Evolutionary conservation across 192 early-diverging fungal species (phyloP), one percentile per base, ranked within the genome.

Genomic region (Gonapodya prolifera): DNA sequence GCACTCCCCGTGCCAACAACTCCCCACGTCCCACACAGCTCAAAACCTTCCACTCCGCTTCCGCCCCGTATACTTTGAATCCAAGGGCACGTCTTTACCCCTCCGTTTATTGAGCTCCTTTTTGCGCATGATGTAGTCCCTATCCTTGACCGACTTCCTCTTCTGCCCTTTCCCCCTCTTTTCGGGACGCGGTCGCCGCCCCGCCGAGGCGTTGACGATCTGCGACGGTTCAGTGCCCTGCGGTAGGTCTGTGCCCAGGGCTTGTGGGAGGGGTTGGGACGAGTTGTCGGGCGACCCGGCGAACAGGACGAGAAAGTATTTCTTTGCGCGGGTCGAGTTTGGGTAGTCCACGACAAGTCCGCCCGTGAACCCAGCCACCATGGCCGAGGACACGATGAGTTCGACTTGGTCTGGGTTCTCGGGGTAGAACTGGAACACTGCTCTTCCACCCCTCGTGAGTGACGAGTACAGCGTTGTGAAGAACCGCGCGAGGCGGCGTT

Each of bases 341-440:
- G 97, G 97, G 80, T 94, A 98, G 82, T 99, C 96, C 2, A 97
- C 90, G 0, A 99, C 90, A 18, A 99, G 80, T 78, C 97, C 97
- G 70, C 96, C 96, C 30, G 95, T 94, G 79, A 99, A 99, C 34
- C 97, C 97, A 81, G 93, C 93, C 76, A 91, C 89, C 83, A 95
- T 94, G 13, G 97, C 94, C 2, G 84, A 84, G 61, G 89, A 86
- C 81, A 95, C 91, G 76, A 99, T 94, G 86, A 98, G 86, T 79
- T 99, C 92, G 35, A 96, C 89, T 83, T 99, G 97, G 73, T 91
- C 85, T 77, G 95, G 92, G 83, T 97, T 96, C 82, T 97, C 96
- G 0, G 97, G 96, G 81, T 99, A 98, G 78, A 99, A 97, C 85
- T 99, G 97, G 85, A 98, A 99, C 31, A 99, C 88, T 8, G 95